These are phyloP conservation scores for Dactylonectria estremocensis DNA, from an alignment of 2,329 filamentous ascomycete species.

Conservation along the genomic window DNA sequence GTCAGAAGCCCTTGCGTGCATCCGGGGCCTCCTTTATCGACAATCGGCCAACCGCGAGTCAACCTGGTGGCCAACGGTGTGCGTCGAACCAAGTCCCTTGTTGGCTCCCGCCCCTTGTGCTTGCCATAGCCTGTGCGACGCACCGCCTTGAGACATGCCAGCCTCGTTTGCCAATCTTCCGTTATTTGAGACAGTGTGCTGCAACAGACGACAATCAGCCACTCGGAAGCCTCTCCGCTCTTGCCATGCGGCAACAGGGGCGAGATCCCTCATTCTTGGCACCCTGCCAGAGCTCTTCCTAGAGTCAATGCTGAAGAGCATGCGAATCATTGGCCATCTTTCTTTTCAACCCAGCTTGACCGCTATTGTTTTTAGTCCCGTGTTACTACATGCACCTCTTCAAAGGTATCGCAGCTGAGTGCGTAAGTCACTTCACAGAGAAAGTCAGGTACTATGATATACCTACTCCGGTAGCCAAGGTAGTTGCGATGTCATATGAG, in stretches of 20 bases:
- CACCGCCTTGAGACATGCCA: conserved; percentile 8
- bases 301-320: not conserved
- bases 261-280: conserved; percentile 13
- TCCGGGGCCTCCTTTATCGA: conserved; percentile 11
- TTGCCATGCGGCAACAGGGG: not conserved
- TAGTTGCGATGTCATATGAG: not conserved
- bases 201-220: conserved; percentile 5
- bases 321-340: not conserved
- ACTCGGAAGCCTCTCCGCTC: conserved; percentile 20
- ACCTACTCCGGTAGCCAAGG: not conserved
- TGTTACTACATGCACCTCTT: conserved; percentile 4
- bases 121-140: conserved; percentile 1
- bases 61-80: too few species aligned
- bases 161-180: conserved; percentile 22
- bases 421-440: conserved; percentile 2
- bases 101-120: conserved; percentile 10
- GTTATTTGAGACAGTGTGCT: conserved; percentile 13
- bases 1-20: conserved; percentile 21
- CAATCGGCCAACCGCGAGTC: conserved; percentile 8
- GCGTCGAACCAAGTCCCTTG: conserved; percentile 7
- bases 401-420: not conserved
- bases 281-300: not conserved
- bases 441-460: conserved; percentile 9
- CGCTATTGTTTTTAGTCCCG: conserved; percentile 11
- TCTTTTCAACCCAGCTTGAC: conserved; percentile 10